Conservation (phyloP, 257 asterid genomes). For the Solanum chaucha region DNA sequence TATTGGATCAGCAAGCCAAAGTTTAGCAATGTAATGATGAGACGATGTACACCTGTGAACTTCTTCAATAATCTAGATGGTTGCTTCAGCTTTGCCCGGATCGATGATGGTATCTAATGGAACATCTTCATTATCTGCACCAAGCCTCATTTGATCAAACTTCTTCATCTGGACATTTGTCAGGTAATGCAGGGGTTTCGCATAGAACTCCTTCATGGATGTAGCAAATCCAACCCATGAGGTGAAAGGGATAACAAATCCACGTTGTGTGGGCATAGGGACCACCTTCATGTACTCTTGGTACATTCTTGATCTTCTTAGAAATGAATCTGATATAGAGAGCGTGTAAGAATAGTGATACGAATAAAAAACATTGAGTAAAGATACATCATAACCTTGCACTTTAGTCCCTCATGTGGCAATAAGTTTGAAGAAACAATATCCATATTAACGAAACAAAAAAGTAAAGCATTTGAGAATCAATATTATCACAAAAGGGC, state of each 20-base stretch:
- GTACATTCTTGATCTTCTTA: constrained; percentile 34
- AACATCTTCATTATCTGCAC: constrained; percentile 30
- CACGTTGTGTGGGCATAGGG: constrained; percentile 37
- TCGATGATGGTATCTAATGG: constrained; percentile 37
- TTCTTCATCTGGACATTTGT: constrained; percentile 50
- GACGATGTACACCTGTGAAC: constrained; percentile 41
- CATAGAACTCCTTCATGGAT: constrained; percentile 49
- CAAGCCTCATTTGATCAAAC: constrained; percentile 39
- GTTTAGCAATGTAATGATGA: constrained; percentile 30
- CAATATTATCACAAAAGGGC: background rate
- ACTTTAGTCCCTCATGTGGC: background rate
- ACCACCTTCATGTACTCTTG: constrained; percentile 52
- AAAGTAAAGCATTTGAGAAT: background rate
- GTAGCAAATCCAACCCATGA: constrained; percentile 61
- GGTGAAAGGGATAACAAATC: constrained; percentile 37
- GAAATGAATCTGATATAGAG: constrained; percentile 13
- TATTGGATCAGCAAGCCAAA: constrained; percentile 42
- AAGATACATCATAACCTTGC: background rate
- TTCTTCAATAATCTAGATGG: constrained; percentile 62
- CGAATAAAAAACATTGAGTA: background rate
- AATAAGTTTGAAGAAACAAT: background rate
- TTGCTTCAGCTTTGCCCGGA: constrained; percentile 61
- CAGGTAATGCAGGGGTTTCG: constrained; percentile 75
- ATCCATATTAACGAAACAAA: background rate
- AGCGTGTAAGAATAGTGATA: background rate